These are phyloP conservation scores for Excoecaria cochinchinensis DNA, from an alignment of 345 rosid species.

Conservation along the genomic window DNA sequence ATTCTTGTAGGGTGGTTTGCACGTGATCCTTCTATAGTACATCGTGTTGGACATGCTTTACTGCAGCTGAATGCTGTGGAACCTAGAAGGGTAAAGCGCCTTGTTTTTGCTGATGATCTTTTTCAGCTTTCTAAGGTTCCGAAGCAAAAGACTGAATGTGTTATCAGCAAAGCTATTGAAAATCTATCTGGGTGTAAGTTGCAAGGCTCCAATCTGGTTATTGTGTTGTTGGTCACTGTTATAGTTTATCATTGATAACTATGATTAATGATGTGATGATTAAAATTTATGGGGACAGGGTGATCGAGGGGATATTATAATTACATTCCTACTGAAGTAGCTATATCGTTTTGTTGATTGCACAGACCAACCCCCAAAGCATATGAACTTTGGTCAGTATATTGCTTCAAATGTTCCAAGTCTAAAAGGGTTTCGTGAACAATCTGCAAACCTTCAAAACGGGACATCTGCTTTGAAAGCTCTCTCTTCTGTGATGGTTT, in stretches of 20 bases:
- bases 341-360: constrained; percentile 20
- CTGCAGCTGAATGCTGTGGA: constrained; percentile 62
- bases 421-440: constrained; percentile 53
- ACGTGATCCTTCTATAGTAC: constrained; percentile 68
- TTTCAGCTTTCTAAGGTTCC: constrained; percentile 84
- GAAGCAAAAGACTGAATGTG: constrained; percentile 55
- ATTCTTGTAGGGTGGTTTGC: constrained; percentile 75
- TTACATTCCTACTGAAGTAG: constrained; percentile 1
- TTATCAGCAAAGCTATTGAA: constrained; percentile 71
- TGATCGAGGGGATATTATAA: not conserved
- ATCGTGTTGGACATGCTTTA: constrained; percentile 64
- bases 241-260: not conserved
- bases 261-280: not conserved
- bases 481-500: constrained; percentile 74
- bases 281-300: not conserved
- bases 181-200: constrained; percentile 90
- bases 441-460: constrained; percentile 46
- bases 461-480: constrained; percentile 57
- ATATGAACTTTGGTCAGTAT: constrained; percentile 57
- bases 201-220: constrained; percentile 5
- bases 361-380: constrained; percentile 73
- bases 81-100: constrained; percentile 54
- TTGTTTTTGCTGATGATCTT: constrained; percentile 83
- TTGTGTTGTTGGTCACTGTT: not conserved
- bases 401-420: constrained; percentile 69